Conservation (phyloP, 495 filamentous ascomycete genomes). For the Hypoxylon trugodes region DNA sequence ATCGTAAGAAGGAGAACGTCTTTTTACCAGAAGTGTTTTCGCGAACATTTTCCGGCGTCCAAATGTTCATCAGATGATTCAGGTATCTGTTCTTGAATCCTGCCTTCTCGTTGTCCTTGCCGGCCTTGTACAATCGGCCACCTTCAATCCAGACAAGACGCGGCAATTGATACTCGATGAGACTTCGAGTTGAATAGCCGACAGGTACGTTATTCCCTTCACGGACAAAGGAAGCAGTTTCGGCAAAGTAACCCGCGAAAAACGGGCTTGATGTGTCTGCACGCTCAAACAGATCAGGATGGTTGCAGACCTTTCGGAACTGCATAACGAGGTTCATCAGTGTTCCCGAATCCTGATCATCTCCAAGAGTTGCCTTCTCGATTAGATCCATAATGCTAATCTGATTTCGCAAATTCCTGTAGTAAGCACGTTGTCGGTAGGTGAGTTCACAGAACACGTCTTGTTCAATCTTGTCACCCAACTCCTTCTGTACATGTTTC, state of each 20-base stretch:
- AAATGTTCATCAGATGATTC: constrained; percentile 84
- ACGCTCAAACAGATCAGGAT: constrained; percentile 95
- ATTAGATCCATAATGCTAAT: constrained; percentile 99
- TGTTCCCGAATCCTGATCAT: constrained; percentile 93
- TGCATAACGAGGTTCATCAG: constrained; percentile 99
- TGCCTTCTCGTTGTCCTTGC: constrained; percentile 73
- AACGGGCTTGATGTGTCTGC: constrained; percentile 90
- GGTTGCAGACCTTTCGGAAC: constrained; percentile 99
- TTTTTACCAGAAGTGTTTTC: constrained; percentile 61
- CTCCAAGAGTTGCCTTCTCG: constrained; percentile 93
- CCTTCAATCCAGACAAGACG: constrained; percentile 77
- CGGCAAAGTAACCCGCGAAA: constrained; percentile 83
- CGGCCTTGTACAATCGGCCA: constrained; percentile 78
- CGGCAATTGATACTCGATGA: constrained; percentile 85
- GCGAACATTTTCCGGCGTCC: constrained; percentile 81
- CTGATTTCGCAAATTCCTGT: constrained; percentile 88
- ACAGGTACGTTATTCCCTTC: constrained; percentile 84
- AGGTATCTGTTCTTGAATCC: constrained; percentile 82
- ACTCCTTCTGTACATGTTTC: constrained; percentile 98
- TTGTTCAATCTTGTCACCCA: constrained; percentile 97
- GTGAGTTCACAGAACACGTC: constrained; percentile 97
- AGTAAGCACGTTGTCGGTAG: constrained; percentile 95
- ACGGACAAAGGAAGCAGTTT: constrained; percentile 92
- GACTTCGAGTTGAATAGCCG: constrained; percentile 84
- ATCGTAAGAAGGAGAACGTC: constrained; percentile 90